Conservation (phyloP, 371 early-diverging fungal genomes). For the Mucor circinelloides region DNA sequence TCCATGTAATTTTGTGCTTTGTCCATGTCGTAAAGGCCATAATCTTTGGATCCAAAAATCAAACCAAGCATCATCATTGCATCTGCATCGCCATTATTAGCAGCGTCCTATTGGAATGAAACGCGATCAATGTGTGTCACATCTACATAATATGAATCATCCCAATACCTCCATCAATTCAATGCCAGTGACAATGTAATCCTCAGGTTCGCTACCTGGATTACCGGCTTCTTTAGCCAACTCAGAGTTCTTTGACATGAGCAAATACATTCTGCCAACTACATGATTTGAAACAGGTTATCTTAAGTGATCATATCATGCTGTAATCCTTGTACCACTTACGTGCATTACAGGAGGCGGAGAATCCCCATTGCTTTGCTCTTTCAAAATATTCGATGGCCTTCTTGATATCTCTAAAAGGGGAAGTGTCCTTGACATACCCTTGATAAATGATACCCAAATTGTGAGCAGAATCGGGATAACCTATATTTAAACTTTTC, state of each 20-base stretch:
- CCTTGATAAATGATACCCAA: constrained; percentile 63
- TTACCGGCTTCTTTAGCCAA: constrained; percentile 48
- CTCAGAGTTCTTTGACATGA: constrained; percentile 48
- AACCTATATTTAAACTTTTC: constrained; percentile 34
- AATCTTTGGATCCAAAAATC: constrained; percentile 63
- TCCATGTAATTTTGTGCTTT: constrained; percentile 64
- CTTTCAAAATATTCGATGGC: constrained; percentile 55
- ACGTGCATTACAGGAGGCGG: constrained; percentile 57
- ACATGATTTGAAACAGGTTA: neutral
- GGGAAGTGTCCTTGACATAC: constrained; percentile 34
- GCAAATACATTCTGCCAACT: constrained; percentile 50
- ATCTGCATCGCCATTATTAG: constrained; percentile 58
- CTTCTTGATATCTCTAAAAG: constrained; percentile 49
- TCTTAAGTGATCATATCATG: neutral
- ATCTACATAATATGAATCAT: neutral
- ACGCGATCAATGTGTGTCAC: neutral
- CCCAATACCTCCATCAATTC: constrained; percentile 51
- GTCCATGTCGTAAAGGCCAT: constrained; percentile 62
- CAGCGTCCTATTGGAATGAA: constrained; percentile 34
- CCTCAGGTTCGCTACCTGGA: constrained; percentile 51
- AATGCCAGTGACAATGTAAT: constrained; percentile 59
- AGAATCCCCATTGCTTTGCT: constrained; percentile 58
- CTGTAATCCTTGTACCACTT: constrained; percentile 16
- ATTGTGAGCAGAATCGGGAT: constrained; percentile 65
- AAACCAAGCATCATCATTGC: constrained; percentile 61